A percentile compares a stretch with the other conserved stretches of the same genome.
Evolutionary conservation across 1,284 basidiomycete species (phyloP).

Genomic region (Lignosus rhinocerotis): DNA sequence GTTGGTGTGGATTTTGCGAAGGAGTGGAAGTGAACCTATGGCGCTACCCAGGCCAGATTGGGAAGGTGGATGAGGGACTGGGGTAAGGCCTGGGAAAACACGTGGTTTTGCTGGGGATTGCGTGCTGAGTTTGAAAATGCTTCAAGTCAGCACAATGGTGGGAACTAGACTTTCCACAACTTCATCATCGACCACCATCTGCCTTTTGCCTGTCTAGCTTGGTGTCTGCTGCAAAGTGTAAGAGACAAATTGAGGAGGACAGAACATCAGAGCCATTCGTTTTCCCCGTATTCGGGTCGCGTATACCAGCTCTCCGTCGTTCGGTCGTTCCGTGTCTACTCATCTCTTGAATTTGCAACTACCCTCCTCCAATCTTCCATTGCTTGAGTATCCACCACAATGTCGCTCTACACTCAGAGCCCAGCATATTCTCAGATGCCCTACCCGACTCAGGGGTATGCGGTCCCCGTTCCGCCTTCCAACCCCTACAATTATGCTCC

Average conservation of each 20-base stretch:
- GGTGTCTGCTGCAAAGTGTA: slow-evolving; percentile 23
- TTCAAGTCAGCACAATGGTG: slow-evolving; percentile 30
- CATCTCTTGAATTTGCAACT: slow-evolving; percentile 16
- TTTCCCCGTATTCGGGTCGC: slow-evolving; percentile 12
- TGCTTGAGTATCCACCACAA: slow-evolving; percentile 30
- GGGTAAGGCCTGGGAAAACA: slow-evolving; percentile 21
- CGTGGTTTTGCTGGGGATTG: slow-evolving; percentile 11
- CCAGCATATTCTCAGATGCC: slow-evolving; percentile 41
- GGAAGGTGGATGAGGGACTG: slow-evolving; percentile 17
- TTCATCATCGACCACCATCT: slow-evolving; percentile 52
- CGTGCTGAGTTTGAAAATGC: slow-evolving; percentile 31
- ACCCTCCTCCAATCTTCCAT: slow-evolving; percentile 4
- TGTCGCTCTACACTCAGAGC: slow-evolving; percentile 52
- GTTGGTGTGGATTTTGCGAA: slow-evolving; percentile 26
- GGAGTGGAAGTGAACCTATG: slow-evolving; percentile 14
- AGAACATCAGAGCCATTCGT: slow-evolving; percentile 13
- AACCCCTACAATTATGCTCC: slow-evolving; percentile 41
- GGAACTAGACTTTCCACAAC: slow-evolving; percentile 37
- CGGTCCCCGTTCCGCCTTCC: slow-evolving; percentile 41
- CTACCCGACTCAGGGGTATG: slow-evolving; percentile 46
- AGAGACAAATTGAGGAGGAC: slow-evolving; percentile 30
- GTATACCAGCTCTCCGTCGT: slow-evolving; percentile 3
- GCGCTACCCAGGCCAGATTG: slow-evolving; percentile 11
- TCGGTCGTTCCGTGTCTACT: slow-evolving; percentile 10
- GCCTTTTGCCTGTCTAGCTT: slow-evolving; percentile 18